Percentiles rank a stretch among this genome's conserved stretches.
phyloP scores from a whole-genome alignment of 2,329 filamentous ascomycete species.

The Helicocarpus griseus region DNA sequence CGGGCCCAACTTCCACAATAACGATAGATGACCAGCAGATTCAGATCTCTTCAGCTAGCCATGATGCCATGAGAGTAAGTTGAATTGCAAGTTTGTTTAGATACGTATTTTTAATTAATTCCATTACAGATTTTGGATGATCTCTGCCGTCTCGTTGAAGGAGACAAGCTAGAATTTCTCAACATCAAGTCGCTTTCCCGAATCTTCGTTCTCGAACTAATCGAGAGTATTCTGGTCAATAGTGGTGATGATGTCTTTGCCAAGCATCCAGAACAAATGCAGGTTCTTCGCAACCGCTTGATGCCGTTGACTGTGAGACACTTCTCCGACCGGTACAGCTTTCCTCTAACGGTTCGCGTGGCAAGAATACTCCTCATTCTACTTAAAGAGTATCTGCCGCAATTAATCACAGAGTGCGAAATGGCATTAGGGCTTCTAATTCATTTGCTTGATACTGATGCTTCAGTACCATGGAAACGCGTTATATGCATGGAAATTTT shows the following conservation, averaged over 20 bases:
- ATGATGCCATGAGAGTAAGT: slow-evolving; percentile 69
- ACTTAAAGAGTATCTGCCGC: slow-evolving; percentile 64
- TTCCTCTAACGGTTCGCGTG: slow-evolving; percentile 72
- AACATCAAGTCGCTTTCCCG: slow-evolving; percentile 68
- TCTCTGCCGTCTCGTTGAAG: slow-evolving; percentile 77
- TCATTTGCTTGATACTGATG: slow-evolving; percentile 78
- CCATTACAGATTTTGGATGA: slow-evolving; percentile 68
- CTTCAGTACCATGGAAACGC: slow-evolving; percentile 70
- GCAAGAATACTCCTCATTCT: slow-evolving; percentile 76
- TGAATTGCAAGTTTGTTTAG: slow-evolving; percentile 8
- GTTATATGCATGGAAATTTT: slow-evolving; percentile 88
- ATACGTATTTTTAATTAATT: slow-evolving; percentile 10
- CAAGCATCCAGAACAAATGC: slow-evolving; percentile 67
- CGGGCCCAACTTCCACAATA: neutral
- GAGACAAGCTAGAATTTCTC: slow-evolving; percentile 72
- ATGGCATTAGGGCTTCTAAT: slow-evolving; percentile 73
- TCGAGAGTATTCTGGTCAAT: slow-evolving; percentile 81
- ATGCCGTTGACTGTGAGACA: slow-evolving; percentile 75
- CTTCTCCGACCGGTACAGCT: slow-evolving; percentile 67
- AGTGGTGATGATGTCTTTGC: slow-evolving; percentile 70
- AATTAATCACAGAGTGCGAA: slow-evolving; percentile 69
- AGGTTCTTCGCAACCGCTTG: slow-evolving; percentile 65
- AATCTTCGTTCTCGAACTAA: slow-evolving; percentile 79
- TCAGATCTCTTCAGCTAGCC: slow-evolving; percentile 61
- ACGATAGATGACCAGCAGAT: slow-evolving; percentile 54